Evolutionary conservation across 148 eudicot genomes (phyloP).

Genomic region (Fagopyrum homotropicum): DNA sequence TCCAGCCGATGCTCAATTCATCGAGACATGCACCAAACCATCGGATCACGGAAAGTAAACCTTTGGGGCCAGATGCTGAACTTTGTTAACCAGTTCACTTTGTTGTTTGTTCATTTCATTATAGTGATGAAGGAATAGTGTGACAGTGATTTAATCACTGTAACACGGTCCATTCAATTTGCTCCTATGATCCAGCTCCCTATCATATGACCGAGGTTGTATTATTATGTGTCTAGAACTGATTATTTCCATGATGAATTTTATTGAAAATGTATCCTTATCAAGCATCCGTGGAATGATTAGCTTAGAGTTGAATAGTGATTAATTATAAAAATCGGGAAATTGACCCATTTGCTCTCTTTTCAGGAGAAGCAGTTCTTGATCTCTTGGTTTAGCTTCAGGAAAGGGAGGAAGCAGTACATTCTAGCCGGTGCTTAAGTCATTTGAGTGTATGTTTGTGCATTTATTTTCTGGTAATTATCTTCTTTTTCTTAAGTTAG

Average conservation of each 20-base stretch:
- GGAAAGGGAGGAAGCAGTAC: constrained; percentile 4
- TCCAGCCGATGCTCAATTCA: no score
- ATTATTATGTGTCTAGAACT: neutral
- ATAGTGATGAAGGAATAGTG: no score
- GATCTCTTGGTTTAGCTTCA: constrained; percentile 35
- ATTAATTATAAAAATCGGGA: neutral
- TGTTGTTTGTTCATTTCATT: no score
- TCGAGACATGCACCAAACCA: no score
- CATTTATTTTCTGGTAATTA: neutral
- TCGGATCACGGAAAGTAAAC: no score
- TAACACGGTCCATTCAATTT: no score
- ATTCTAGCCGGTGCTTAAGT: neutral
- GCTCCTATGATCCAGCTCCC: neutral
- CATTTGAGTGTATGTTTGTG: neutral
- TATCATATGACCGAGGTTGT: neutral
- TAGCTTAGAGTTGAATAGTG: neutral
- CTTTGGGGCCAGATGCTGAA: no score
- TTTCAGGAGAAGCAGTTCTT: constrained; percentile 86
- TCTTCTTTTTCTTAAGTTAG: neutral
- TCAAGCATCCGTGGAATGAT: neutral
- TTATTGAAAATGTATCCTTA: neutral
- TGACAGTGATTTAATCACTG: no score
- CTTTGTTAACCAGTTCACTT: no score
- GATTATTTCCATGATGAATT: neutral
- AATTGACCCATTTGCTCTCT: neutral